These are phyloP conservation scores for Pyrenophora seminiperda DNA, from an alignment of 2,329 filamentous ascomycete genomes.

Conservation along the genomic window DNA sequence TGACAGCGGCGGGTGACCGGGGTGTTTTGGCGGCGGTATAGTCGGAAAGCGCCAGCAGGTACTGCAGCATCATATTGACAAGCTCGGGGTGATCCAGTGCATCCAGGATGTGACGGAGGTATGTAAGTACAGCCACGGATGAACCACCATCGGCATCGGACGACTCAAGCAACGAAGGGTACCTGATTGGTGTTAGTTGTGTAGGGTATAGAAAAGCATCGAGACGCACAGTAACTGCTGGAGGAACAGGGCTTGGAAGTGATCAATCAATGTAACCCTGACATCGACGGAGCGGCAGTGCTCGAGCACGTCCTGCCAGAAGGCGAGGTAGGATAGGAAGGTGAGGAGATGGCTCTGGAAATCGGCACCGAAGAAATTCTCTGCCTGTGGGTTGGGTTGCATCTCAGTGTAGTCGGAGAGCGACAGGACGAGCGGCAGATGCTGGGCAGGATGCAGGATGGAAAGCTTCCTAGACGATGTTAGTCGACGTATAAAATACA, in stretches of 20 bases:
- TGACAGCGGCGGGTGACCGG: constrained; percentile 66
- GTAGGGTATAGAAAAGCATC: neutral
- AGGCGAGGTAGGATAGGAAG: constrained; percentile 91
- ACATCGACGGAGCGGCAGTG: constrained; percentile 92
- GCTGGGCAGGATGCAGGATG: constrained; percentile 74
- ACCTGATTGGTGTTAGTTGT: constrained; percentile 59
- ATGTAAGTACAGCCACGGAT: constrained; percentile 92
- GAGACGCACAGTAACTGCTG: constrained; percentile 81
- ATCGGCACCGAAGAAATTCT: constrained; percentile 73
- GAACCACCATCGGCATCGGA: constrained; percentile 97
- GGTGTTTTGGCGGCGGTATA: constrained; percentile 41
- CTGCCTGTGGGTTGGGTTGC: constrained; percentile 66
- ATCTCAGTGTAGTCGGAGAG: constrained; percentile 87
- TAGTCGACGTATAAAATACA: constrained; percentile 4
- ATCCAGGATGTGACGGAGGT: constrained; percentile 87
- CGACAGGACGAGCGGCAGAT: constrained; percentile 80
- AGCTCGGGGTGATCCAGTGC: constrained; percentile 91
- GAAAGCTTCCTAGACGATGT: constrained; percentile 69
- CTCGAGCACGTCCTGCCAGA: constrained; percentile 98
- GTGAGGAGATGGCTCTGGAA: constrained; percentile 88
- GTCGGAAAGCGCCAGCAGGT: constrained; percentile 82
- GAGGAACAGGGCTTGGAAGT: constrained; percentile 95
- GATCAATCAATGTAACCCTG: constrained; percentile 89
- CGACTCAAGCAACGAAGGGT: constrained; percentile 93
- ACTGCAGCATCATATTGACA: constrained; percentile 90